phyloP scores from a whole-genome alignment of 495 filamentous ascomycete species.

The Aspergillus affinis region DNA sequence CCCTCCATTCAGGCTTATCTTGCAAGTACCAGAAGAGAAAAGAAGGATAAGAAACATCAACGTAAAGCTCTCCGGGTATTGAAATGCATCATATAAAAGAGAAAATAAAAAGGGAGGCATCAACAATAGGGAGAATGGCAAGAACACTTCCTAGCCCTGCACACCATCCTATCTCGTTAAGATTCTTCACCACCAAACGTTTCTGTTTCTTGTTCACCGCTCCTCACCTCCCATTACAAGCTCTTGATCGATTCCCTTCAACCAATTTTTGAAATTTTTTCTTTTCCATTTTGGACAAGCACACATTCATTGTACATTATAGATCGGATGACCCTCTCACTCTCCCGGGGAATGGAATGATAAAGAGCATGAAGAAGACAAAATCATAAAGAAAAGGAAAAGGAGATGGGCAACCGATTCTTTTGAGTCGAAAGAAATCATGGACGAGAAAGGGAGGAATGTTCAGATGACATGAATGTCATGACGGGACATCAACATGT shows the following conservation, averaged over 20 bases:
- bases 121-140: not conserved
- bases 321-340: slow-evolving; percentile 17
- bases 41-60: not conserved
- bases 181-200: slow-evolving; percentile 8
- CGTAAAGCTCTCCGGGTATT: slow-evolving; percentile 13
- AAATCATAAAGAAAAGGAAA: not conserved
- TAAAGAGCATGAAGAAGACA: not conserved
- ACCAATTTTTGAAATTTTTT: slow-evolving; percentile 11
- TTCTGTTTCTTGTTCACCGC: not conserved
- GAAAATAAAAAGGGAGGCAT: slow-evolving; percentile 14
- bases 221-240: not conserved
- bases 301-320: slow-evolving; percentile 27
- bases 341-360: slow-evolving; percentile 16
- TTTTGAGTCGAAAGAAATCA: slow-evolving; percentile 25
- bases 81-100: slow-evolving; percentile 20
- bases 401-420: slow-evolving; percentile 22
- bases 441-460: slow-evolving; percentile 29
- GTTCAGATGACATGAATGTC: slow-evolving; percentile 24
- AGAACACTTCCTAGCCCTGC: slow-evolving; percentile 12
- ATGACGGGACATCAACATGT: slow-evolving; percentile 25
- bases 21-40: not conserved
- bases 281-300: slow-evolving; percentile 11
- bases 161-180: slow-evolving; percentile 23
- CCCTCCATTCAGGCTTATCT: not conserved
- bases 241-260: not conserved